Evolutionary conservation across 805 yeast genomes (phyloP), one percentile per base, ranked within the genome.

Genomic region (Zygotorulaspora florentina): DNA sequence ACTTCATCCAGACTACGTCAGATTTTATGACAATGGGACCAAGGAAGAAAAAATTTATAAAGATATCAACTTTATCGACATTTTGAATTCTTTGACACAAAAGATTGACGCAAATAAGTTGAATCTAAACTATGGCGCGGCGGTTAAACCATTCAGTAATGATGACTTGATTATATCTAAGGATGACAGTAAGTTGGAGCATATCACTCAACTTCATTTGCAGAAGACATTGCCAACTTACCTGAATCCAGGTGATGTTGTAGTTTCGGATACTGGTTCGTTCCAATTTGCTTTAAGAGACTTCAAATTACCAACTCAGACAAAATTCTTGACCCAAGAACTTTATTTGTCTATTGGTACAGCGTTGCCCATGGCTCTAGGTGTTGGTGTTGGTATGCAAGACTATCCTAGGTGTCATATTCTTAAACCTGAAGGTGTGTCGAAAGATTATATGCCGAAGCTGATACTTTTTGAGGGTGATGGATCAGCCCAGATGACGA

Each of bases 401-500:
- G 95, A 85, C 57, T 60, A 55, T 41, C 66, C 66, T 28, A 39
- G 49, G 15, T 26, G 30, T 18, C 65, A 61, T 47, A 54, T 73
- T 39, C 59, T 56, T 35, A 68, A 71, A 5, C 26, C 39, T 3
- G 31, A 37, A n/a, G 34, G 38, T 3, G 33, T 55, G 29, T 46
- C 49, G 13, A 52, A 56, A 10, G 56, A 57, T 34, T 59, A 59
- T 30, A 42, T 57, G 2, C 75, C 81, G 27, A 76, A 95, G 56
- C 72, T 89, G 38, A 71, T 87, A 16, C 70, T 89, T 18, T 68
- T 87, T 13, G 89, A 86, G 70, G 96, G 97, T 45, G 97, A 90
- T 64, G 97, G 97, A 1, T 83, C 96, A 2, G 91, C 96, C 2
- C 96, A 87, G 70, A 86, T 90, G 96, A 88, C 96, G 3, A 73